A percentile compares a stretch with the other conserved stretches of the same genome.
Conservation (phyloP, 2,329 filamentous ascomycete species). For the Colletotrichum neosansevieriae region DNA sequence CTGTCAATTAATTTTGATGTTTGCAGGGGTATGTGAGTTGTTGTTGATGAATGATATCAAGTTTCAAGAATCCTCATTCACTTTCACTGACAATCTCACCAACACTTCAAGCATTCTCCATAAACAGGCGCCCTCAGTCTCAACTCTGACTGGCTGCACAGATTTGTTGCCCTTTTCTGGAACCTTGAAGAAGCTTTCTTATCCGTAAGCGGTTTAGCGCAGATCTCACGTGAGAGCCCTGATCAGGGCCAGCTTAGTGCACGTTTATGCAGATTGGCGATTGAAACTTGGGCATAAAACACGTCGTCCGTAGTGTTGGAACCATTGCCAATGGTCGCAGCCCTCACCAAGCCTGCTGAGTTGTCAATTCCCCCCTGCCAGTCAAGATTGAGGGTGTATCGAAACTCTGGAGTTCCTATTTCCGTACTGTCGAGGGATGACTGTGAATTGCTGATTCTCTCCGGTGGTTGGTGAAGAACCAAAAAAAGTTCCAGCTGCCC, state of each 20-base stretch:
- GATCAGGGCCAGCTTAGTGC: conserved; percentile 36
- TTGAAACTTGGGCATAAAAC: conserved; percentile 33
- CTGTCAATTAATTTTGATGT: not conserved
- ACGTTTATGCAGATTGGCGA: conserved; percentile 29
- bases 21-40: conserved; percentile 2
- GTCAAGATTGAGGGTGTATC: conserved; percentile 23
- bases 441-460: conserved; percentile 16
- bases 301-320: conserved; percentile 7
- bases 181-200: conserved; percentile 55
- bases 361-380: conserved; percentile 29
- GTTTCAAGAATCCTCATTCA: conserved; percentile 37
- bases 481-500: conserved; percentile 62
- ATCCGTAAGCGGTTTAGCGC: conserved; percentile 45
- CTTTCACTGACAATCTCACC: conserved; percentile 36
- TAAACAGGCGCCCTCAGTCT: conserved; percentile 6
- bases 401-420: conserved; percentile 6
- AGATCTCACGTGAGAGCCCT: conserved; percentile 41
- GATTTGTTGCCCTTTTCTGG: conserved; percentile 50
- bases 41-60: conserved; percentile 10
- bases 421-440: conserved; percentile 13
- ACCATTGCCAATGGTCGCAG: conserved; percentile 11
- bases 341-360: conserved; percentile 27
- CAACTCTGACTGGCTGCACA: conserved; percentile 34
- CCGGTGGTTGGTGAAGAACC: conserved; percentile 42
- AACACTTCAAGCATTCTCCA: conserved; percentile 37